A percentile compares a stretch with the other conserved stretches of the same genome.
Evolutionary conservation across 169 alveolate genomes (phyloP).

Genomic region (Cryptosporidium viatorum): DNA sequence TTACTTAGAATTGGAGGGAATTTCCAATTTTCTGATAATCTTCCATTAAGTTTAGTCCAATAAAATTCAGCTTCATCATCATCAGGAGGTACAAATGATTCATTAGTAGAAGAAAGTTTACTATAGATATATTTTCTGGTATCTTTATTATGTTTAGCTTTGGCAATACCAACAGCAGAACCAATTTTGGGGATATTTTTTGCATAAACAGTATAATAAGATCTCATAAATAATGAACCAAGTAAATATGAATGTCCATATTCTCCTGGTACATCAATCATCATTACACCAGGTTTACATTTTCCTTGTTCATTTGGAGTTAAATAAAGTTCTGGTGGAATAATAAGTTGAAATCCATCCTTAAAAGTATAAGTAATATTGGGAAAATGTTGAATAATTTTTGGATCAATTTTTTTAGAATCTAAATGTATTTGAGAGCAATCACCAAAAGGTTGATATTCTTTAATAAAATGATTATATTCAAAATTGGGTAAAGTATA

Average conservation of each 20-base stretch:
- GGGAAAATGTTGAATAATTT: slow-evolving; percentile 76
- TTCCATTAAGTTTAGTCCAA: slow-evolving; percentile 60
- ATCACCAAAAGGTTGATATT: slow-evolving; percentile 80
- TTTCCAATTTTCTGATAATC: slow-evolving; percentile 32
- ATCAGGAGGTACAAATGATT: slow-evolving; percentile 42
- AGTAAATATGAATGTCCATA: slow-evolving; percentile 88
- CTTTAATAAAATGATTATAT: slow-evolving; percentile 77
- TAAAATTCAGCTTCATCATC: slow-evolving; percentile 65
- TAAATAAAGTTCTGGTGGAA: slow-evolving; percentile 77
- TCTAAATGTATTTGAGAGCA: slow-evolving; percentile 68
- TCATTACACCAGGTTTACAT: slow-evolving; percentile 90
- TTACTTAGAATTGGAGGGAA: slow-evolving; percentile 11
- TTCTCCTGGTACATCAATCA: slow-evolving; percentile 89
- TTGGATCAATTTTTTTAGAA: slow-evolving; percentile 43
- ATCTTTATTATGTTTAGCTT: slow-evolving; percentile 48
- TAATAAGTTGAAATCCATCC: slow-evolving; percentile 3
- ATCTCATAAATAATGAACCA: slow-evolving; percentile 88
- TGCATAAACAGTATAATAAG: slow-evolving; percentile 83
- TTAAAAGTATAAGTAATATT: slow-evolving; percentile 80
- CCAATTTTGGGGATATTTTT: slow-evolving; percentile 67
- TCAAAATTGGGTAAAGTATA: slow-evolving; percentile 87
- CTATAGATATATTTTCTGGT: slow-evolving; percentile 43
- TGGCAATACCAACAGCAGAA: slow-evolving; percentile 70
- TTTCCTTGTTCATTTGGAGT: slow-evolving; percentile 75
- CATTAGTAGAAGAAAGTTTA: slow-evolving; percentile 16